Evolutionary conservation across 331 rosid species (phyloP).

Genomic region (Spiraea crenata): DNA sequence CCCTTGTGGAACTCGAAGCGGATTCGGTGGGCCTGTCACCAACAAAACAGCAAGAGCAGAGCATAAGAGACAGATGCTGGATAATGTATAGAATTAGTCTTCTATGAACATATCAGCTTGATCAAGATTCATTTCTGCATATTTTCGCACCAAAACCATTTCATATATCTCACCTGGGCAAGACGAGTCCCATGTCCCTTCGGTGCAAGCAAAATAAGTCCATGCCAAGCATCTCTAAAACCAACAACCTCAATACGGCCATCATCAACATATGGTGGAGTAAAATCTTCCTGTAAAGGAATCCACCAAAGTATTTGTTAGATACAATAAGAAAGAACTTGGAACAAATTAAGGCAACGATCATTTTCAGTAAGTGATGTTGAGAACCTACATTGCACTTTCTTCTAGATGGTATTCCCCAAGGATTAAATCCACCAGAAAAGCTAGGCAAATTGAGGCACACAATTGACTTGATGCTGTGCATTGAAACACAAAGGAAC

Average conservation of each 20-base stretch:
- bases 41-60: not conserved
- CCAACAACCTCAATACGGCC: constrained; percentile 92
- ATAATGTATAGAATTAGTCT: not conserved
- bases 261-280: constrained; percentile 87
- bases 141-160: not conserved
- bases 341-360: not conserved
- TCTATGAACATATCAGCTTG: not conserved
- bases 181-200: constrained; percentile 99
- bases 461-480: constrained; percentile 85
- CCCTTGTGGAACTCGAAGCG: constrained; percentile 82
- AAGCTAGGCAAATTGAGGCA: constrained; percentile 98
- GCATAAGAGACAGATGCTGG: not conserved
- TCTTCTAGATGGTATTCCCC: constrained; percentile 76
- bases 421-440: constrained; percentile 95
- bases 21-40: constrained; percentile 62
- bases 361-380: not conserved
- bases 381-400: constrained; percentile 48
- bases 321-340: constrained; percentile 17
- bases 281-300: constrained; percentile 53
- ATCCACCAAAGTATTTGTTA: constrained; percentile 30
- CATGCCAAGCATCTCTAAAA: constrained; percentile 97
- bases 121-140: not conserved
- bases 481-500: constrained; percentile 16
- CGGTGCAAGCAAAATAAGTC: constrained; percentile 85
- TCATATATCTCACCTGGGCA: constrained; percentile 60